Evolutionary conservation across 2,329 filamentous ascomycete species (phyloP).

Genomic region (Chaetomium globosum): DNA sequence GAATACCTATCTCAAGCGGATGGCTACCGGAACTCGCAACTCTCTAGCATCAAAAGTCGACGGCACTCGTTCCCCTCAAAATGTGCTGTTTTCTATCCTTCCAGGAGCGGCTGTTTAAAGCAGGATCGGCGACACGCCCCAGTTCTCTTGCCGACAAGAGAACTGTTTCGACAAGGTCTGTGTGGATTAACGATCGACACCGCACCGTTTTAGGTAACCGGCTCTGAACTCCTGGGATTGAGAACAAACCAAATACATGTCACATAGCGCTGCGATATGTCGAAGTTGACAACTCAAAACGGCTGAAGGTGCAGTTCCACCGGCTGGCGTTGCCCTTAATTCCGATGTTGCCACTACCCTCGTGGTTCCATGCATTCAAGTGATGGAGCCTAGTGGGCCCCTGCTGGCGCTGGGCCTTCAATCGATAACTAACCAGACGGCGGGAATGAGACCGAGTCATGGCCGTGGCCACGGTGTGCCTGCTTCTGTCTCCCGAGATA

Average conservation of each 20-base stretch:
- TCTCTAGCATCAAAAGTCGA: neutral
- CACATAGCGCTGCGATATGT: neutral
- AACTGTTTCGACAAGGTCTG: slow-evolving; percentile 7
- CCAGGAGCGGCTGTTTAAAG: neutral
- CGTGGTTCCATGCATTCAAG: slow-evolving; percentile 1
- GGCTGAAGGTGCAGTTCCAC: neutral
- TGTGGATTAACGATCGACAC: slow-evolving; percentile 8
- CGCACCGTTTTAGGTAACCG: neutral
- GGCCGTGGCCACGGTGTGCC: slow-evolving; percentile 23
- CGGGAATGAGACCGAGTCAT: slow-evolving; percentile 20
- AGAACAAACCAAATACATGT: neutral
- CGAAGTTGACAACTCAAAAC: neutral
- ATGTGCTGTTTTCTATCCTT: neutral
- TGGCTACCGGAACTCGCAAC: neutral
- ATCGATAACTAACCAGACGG: slow-evolving; percentile 14
- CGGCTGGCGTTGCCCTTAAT: neutral
- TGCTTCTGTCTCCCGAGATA: slow-evolving; percentile 9
- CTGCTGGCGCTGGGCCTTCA: slow-evolving; percentile 6
- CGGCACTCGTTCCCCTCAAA: neutral
- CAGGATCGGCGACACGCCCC: slow-evolving; percentile 10
- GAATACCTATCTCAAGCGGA: neutral
- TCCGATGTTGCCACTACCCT: slow-evolving; percentile 7
- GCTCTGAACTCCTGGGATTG: neutral
- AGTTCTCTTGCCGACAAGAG: neutral
- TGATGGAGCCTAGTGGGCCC: slow-evolving; percentile 20